Evolutionary conservation across 176 grass and related monocot species (phyloP).

Genomic region (Avena eriantha): DNA sequence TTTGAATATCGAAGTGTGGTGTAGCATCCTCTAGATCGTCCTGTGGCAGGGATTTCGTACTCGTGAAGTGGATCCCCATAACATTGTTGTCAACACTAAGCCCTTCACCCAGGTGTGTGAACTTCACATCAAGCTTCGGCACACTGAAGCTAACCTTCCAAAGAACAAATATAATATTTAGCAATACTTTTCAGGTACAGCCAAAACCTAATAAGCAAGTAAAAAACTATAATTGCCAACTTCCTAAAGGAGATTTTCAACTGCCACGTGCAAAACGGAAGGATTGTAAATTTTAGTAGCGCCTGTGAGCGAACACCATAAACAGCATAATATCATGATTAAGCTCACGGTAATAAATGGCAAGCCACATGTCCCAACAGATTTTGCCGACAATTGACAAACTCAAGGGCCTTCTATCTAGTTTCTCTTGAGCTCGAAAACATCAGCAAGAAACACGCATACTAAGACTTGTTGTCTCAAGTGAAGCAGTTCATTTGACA

Average conservation of each 20-base stretch:
- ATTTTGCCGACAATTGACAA: conserved; percentile 19
- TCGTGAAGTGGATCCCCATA: conserved; percentile 83
- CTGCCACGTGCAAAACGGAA: background rate
- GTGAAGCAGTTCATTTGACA: conserved; percentile 18
- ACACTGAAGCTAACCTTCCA: conserved; percentile 99
- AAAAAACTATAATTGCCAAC: conserved; percentile 14
- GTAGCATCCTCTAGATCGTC: conserved; percentile 79
- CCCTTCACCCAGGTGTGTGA: conserved; percentile 77
- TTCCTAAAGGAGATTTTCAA: conserved; percentile 8
- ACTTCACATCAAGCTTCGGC: conserved; percentile 99
- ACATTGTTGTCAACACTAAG: conserved; percentile 88
- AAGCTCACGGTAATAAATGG: conserved; percentile 18
- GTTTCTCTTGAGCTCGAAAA: conserved; percentile 22
- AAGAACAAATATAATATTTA: conserved; percentile 88
- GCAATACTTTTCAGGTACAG: conserved; percentile 42
- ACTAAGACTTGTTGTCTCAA: conserved; percentile 14
- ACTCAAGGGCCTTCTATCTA: background rate
- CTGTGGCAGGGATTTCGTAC: conserved; percentile 66
- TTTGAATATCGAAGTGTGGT: conserved; percentile 90
- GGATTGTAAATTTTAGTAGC: conserved; percentile 19
- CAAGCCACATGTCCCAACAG: conserved; percentile 9
- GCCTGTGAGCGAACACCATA: conserved; percentile 17
- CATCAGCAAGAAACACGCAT: background rate
- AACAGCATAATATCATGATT: background rate
- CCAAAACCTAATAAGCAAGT: conserved; percentile 14